Evolutionary conservation across 1,139 yeast species (phyloP), one percentile per base, ranked within the genome.

Genomic region (Spathaspora sp.): DNA sequence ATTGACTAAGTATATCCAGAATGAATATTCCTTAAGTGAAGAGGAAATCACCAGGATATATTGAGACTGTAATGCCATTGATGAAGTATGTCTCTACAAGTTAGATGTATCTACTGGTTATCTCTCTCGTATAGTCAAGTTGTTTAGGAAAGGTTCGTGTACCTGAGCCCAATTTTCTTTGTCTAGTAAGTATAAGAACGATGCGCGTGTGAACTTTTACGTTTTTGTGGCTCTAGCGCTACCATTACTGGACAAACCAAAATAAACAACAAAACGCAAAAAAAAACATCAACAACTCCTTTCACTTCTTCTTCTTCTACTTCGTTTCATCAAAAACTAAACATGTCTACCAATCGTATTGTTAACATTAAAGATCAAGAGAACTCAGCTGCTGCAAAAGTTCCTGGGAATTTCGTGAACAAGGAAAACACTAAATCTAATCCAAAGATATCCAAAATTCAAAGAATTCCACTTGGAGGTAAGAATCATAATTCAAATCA

Each of bases 1-100:
- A 61, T 89, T 90, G 29, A 82, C 84, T 50, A 90, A 70, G 62
- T 90, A 91, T 25, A 88, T 87, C 95, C 96, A 88, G 58, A 84
- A 78, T 55, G 86, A 82, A 52, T 76, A 75, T 23, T 43, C 49
- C 34, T 44, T 46, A 8, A 43, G 46, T 15, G 55, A 45, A 7
- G 46, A 48, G 7, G 56, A 47, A 6, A 49, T 49, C 34, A 59
- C 65, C 25, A 61, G 51, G 24, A 63, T 54, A 42, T 56, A 61
- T 47, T 56, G 59, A 43, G 72, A 61, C 48, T 60, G 65, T 44
- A 60, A 51, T 31, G 57, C 56, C 67, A 63, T 63, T 24, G 39
- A 20, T 37, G 36, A 6, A 31, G 7, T 10, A 11, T 8, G 39
- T 18, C 15, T 20, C 7, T 24, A 24, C 11, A 27, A 27, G 13